phyloP scores from a whole-genome alignment of 2,329 filamentous ascomycete species.

The Arthrobotrys iridis region DNA sequence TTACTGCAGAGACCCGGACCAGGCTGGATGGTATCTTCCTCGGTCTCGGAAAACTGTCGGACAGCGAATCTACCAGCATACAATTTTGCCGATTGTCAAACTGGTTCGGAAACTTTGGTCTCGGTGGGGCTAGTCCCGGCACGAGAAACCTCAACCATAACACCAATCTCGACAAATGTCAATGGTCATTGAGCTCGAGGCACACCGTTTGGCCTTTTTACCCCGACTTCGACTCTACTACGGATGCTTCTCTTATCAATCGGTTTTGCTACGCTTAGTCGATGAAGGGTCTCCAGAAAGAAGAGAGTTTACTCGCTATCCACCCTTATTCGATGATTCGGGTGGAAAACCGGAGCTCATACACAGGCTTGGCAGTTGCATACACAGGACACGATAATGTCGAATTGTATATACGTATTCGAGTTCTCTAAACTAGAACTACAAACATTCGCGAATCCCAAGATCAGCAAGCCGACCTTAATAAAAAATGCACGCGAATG shows the following conservation, averaged over 20 bases:
- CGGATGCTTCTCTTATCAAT: not conserved
- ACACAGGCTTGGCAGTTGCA: not conserved
- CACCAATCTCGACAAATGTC: too few species aligned
- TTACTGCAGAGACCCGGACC: not conserved
- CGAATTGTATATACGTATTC: not conserved
- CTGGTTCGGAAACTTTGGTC: not conserved
- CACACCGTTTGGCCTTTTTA: not conserved
- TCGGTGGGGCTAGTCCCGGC: not conserved
- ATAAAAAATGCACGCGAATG: not conserved
- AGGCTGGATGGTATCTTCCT: not conserved
- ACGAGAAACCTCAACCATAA: not conserved
- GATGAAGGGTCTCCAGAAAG: not conserved
- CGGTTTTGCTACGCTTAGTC: constrained; percentile 9
- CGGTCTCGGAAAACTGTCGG: not conserved
- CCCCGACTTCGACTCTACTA: not conserved
- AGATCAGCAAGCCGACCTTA: not conserved
- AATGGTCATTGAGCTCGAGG: too few species aligned
- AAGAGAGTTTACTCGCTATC: not conserved
- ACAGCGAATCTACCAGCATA: constrained; percentile 7
- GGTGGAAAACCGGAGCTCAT: not conserved
- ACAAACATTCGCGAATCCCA: too few species aligned
- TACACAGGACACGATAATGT: too few species aligned
- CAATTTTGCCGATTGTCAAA: not conserved
- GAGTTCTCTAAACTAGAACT: too few species aligned
- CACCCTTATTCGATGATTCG: not conserved